A percentile compares a stretch with the other conserved stretches of the same genome.
These are phyloP conservation scores for Trichoderma sp. DNA, from an alignment of 2,329 filamentous ascomycete genomes.

Conservation along the genomic window DNA sequence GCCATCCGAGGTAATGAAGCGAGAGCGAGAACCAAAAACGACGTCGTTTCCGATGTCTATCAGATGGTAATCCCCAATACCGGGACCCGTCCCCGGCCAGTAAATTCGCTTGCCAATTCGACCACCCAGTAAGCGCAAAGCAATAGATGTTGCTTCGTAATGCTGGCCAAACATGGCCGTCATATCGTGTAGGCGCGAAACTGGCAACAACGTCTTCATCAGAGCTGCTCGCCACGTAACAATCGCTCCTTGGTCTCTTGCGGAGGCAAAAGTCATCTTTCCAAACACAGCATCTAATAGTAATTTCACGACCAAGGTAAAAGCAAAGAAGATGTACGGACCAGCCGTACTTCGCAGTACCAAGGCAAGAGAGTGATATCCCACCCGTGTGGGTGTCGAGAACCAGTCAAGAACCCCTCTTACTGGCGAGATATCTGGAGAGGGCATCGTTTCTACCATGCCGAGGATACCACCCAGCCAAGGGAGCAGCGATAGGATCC, in stretches of 20 bases:
- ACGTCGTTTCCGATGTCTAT: slow-evolving; percentile 59
- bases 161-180: slow-evolving; percentile 56
- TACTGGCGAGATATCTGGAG: slow-evolving; percentile 39
- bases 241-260: slow-evolving; percentile 38
- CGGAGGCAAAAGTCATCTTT: slow-evolving; percentile 38
- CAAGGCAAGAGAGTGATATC: slow-evolving; percentile 53
- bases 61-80: slow-evolving; percentile 56
- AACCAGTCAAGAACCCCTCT: slow-evolving; percentile 52
- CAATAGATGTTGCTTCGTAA: slow-evolving; percentile 56
- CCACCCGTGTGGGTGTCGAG: slow-evolving; percentile 47
- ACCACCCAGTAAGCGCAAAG: slow-evolving; percentile 53
- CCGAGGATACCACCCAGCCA: slow-evolving; percentile 49
- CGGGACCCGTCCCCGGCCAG: slow-evolving; percentile 59
- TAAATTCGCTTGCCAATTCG: slow-evolving; percentile 56
- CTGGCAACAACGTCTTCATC: slow-evolving; percentile 48
- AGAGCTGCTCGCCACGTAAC: slow-evolving; percentile 48
- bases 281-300: slow-evolving; percentile 46
- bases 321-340: slow-evolving; percentile 48
- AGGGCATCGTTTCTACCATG: slow-evolving; percentile 45
- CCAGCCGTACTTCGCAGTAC: slow-evolving; percentile 43
- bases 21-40: slow-evolving; percentile 59
- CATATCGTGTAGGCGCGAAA: slow-evolving; percentile 47
- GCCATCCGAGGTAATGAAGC: slow-evolving; percentile 56
- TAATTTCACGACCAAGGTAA: slow-evolving; percentile 45
- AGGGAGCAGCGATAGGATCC: slow-evolving; percentile 48